phyloP scores from a whole-genome alignment of 495 filamentous ascomycete species.

The Tuber aestivum region DNA sequence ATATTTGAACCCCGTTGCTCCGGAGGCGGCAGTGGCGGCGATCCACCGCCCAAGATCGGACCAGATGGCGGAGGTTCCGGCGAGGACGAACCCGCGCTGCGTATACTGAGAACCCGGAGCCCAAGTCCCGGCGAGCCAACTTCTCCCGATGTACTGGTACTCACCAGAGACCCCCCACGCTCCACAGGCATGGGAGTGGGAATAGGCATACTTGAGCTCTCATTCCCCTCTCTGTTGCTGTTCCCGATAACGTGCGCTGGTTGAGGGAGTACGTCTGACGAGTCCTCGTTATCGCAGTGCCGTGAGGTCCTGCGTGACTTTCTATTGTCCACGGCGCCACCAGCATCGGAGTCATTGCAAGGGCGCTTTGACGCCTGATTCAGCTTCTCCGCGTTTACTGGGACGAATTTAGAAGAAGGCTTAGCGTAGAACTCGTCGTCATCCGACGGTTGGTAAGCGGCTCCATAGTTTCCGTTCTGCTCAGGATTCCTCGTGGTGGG shows the following conservation, averaged over 20 bases:
- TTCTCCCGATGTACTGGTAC: background rate
- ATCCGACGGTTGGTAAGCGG: background rate
- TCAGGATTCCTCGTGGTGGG: background rate
- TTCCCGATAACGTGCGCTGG: background rate
- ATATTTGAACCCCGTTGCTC: background rate
- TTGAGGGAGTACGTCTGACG: background rate
- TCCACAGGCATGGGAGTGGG: background rate
- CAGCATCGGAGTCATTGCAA: background rate
- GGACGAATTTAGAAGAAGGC: background rate
- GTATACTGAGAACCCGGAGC: background rate
- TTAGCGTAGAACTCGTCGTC: background rate
- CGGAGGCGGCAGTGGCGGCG: background rate
- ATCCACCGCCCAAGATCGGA: background rate
- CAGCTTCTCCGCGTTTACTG: background rate
- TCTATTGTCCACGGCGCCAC: background rate
- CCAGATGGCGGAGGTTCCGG: background rate
- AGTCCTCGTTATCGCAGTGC: background rate
- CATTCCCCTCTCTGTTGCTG: background rate
- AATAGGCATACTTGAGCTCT: background rate
- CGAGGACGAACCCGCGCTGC: background rate
- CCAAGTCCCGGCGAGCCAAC: background rate
- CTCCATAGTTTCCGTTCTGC: background rate
- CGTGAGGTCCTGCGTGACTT: constrained; percentile 2
- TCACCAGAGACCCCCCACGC: background rate
- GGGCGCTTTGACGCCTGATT: background rate